Percentiles rank a stretch among this genome's conserved stretches.
Conservation (phyloP, 345 rosid genomes). For the Arabis alpina region DNA sequence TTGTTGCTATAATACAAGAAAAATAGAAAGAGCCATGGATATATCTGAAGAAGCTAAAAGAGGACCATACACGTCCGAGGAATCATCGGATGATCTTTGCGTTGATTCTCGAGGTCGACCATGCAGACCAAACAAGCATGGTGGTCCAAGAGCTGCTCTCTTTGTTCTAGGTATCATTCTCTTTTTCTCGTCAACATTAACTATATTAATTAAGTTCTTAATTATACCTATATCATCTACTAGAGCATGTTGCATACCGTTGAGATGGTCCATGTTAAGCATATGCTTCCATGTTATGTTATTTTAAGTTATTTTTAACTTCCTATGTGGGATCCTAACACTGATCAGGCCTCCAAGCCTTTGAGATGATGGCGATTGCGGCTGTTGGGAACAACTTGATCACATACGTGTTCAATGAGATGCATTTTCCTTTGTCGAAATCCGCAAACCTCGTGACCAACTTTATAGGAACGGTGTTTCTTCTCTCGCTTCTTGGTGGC, state of each 20-base stretch:
- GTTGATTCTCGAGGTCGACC: constrained; percentile 77
- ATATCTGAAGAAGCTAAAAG: constrained; percentile 44
- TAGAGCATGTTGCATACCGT: not conserved
- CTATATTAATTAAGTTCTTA: not conserved
- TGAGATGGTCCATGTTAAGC: not conserved
- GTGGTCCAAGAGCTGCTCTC: constrained; percentile 70
- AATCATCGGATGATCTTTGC: constrained; percentile 40
- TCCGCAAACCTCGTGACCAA: constrained; percentile 84
- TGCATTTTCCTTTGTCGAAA: constrained; percentile 76
- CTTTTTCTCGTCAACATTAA: constrained; percentile 9
- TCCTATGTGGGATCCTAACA: too few relatives aligned
- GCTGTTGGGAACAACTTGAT: constrained; percentile 89
- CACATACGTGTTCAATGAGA: constrained; percentile 65
- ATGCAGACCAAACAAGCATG: constrained; percentile 57
- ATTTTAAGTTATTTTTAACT: too few relatives aligned
- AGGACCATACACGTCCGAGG: constrained; percentile 36
- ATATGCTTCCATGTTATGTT: not conserved
- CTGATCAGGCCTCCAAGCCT: constrained; percentile 57
- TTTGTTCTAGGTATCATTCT: constrained; percentile 65
- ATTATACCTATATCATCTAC: not conserved
- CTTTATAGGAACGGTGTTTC: constrained; percentile 85
- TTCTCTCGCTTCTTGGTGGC: constrained; percentile 84
- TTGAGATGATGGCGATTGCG: constrained; percentile 77
- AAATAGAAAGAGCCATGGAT: constrained; percentile 32
- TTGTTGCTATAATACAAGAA: constrained; percentile 15